Conservation (phyloP, 148 eudicot genomes). For the Suaeda aralocaspica region DNA sequence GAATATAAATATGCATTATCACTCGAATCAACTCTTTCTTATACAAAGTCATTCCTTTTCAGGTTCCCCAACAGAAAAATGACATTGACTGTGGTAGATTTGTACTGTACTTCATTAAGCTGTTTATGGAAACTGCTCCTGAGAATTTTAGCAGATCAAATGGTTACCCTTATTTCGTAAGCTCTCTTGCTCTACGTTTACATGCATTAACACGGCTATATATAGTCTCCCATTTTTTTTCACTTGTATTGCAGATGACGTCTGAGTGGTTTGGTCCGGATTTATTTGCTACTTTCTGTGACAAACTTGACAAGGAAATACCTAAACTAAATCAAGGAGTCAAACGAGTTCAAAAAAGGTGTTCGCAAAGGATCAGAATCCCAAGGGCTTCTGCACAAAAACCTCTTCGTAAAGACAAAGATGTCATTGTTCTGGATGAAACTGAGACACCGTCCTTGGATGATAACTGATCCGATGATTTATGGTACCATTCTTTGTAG, state of each 20-base stretch:
- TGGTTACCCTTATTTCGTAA: conserved; percentile 30
- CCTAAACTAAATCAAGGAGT: neutral
- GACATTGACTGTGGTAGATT: conserved; percentile 36
- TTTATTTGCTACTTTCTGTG: conserved; percentile 22
- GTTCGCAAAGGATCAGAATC: conserved; percentile 28
- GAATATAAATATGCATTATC: neutral
- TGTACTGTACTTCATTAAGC: conserved; percentile 29
- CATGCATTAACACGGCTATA: neutral
- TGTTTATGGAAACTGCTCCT: conserved; percentile 29
- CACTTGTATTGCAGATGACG: conserved; percentile 18
- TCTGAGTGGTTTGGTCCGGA: conserved; percentile 16
- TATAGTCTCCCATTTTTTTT: neutral
- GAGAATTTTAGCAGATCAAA: conserved; percentile 13
- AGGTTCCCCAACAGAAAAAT: conserved; percentile 38
- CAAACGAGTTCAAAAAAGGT: conserved; percentile 8
- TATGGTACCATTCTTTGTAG: too few species aligned
- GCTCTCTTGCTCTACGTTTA: neutral
- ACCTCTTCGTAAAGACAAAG: neutral
- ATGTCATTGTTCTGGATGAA: conserved; percentile 5
- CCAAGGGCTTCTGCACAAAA: neutral
- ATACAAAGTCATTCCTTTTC: neutral
- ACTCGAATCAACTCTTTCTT: neutral
- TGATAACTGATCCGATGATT: neutral
- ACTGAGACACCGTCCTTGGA: neutral
- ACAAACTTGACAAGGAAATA: conserved; percentile 18